Percentiles rank a stretch among this genome's conserved stretches.
Conservation (phyloP, 805 yeast genomes). For the Deakozyma indianensis region DNA sequence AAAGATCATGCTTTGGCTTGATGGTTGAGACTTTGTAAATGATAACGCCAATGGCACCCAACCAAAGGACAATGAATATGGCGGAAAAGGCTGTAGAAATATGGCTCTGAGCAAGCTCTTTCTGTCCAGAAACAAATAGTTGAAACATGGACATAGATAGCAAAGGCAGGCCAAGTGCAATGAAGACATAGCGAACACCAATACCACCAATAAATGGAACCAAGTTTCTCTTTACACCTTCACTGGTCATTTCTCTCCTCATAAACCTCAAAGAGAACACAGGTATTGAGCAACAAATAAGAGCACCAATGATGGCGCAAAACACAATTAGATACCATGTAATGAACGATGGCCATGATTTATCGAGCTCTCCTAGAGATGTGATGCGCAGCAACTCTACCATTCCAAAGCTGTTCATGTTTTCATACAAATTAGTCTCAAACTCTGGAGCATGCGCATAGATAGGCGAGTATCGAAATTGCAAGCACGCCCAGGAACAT, state of each 20-base stretch:
- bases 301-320: constrained; percentile 11
- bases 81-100: constrained; percentile 16
- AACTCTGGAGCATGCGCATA: constrained; percentile 7
- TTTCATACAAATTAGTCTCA: constrained; percentile 4
- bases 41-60: constrained; percentile 9
- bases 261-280: constrained; percentile 5
- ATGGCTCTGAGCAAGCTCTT: constrained; percentile 8
- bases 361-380: neutral
- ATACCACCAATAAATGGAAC: constrained; percentile 16
- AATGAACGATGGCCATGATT: constrained; percentile 22
- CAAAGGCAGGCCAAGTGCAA: constrained; percentile 17
- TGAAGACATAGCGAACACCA: constrained; percentile 13
- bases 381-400: neutral
- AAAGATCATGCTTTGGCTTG: constrained; percentile 13
- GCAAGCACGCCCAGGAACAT: constrained; percentile 42
- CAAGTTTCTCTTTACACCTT: constrained; percentile 12
- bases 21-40: constrained; percentile 7
- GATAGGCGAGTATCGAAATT: constrained; percentile 15
- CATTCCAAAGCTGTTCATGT: neutral
- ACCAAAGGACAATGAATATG: constrained; percentile 14
- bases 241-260: constrained; percentile 6
- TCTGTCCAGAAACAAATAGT: constrained; percentile 8
- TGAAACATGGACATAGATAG: constrained; percentile 18
- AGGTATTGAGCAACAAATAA: constrained; percentile 5
- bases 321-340: constrained; percentile 17